Evolutionary conservation across 139 green algal genomes (phyloP), one percentile per base, ranked within the genome.

Genomic region (Parachlorella kessleri): DNA sequence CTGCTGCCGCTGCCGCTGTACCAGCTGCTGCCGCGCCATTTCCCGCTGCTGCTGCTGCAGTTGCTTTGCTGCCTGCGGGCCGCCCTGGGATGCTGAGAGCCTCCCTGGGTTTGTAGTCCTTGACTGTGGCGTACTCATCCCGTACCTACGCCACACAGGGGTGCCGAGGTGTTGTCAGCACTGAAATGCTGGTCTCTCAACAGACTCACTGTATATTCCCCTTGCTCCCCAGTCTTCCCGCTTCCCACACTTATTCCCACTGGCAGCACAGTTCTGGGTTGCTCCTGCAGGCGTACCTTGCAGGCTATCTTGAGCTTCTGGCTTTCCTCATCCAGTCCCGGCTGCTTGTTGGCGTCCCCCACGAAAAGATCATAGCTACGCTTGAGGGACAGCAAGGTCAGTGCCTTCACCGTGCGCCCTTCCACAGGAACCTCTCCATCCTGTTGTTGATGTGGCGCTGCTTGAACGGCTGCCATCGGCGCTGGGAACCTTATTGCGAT

Each of bases 361-460:
- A 85, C 81, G 76, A 98, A 98, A 68, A 98, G 59, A 32, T 98
- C 94, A 64, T 89, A 91, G 0, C 90, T 97, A 6, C 95, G 89
- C 79, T 98, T 98, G 1, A 96, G 48, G 5, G 83, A 88, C 55
- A 94, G 81, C 4, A 96, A 39, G 6, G 88, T 90, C 24, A 98
- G 70, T 2, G 83, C 85, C 69, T 96, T 94, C 0, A 98, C 66
- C 0, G 92, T 96, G 78, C 93, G 93, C 3, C 77, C 79, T 69
- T 98, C 90, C 3, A 95, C 65, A 0, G 92, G 88, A n/a, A 91
- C n/a, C 5, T 94, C 90, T 2, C 38, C 70, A 24, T 53, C 76
- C 10, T 33, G 42, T 41, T 6, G 32, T 10, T 71, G 32, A 1
- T 1, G 32, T 24, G 41, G 66, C 66, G n/a, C n/a, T n/a, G n/a